These are phyloP conservation scores for Breynia disticha DNA, from an alignment of 441 rosid species.

Conservation along the genomic window DNA sequence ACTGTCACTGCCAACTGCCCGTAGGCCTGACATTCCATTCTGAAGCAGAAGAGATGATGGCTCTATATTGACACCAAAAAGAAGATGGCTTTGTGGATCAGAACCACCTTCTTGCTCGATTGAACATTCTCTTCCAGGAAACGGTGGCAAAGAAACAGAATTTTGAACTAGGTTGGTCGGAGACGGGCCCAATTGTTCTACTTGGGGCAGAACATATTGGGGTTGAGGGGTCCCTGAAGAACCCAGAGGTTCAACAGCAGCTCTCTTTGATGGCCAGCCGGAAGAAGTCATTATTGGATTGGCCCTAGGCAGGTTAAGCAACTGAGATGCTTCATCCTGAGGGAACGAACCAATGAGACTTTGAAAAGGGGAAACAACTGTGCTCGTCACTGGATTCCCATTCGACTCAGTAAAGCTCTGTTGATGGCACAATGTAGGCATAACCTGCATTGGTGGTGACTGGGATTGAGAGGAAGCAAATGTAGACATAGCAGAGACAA, in stretches of 20 bases:
- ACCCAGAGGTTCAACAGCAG: constrained; percentile 60
- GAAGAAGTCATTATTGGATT: constrained; percentile 47
- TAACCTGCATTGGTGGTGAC: constrained; percentile 50
- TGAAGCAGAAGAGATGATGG: constrained; percentile 83
- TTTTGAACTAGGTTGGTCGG: constrained; percentile 50
- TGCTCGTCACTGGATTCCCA: constrained; percentile 44
- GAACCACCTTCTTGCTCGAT: constrained; percentile 63
- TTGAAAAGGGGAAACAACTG: constrained; percentile 64
- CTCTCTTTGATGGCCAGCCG: constrained; percentile 86
- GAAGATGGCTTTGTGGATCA: constrained; percentile 81
- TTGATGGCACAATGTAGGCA: constrained; percentile 60
- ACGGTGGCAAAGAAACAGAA: constrained; percentile 80
- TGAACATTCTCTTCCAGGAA: constrained; percentile 91
- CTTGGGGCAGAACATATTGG: constrained; percentile 45
- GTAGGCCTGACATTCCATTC: constrained; percentile 64
- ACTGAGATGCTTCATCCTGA: constrained; percentile 64
- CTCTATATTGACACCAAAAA: constrained; percentile 91
- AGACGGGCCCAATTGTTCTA: constrained; percentile 59
- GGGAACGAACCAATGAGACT: constrained; percentile 66
- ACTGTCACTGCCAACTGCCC: constrained; percentile 64
- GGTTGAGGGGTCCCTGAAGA: constrained; percentile 44
- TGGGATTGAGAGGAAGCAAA: constrained; percentile 57
- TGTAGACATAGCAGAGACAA: constrained; percentile 48
- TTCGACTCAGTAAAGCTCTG: constrained; percentile 78
- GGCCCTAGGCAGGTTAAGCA: constrained; percentile 52